Evolutionary conservation across 1,139 yeast genomes (phyloP).

Genomic region (Meyerozyma athensensis): DNA sequence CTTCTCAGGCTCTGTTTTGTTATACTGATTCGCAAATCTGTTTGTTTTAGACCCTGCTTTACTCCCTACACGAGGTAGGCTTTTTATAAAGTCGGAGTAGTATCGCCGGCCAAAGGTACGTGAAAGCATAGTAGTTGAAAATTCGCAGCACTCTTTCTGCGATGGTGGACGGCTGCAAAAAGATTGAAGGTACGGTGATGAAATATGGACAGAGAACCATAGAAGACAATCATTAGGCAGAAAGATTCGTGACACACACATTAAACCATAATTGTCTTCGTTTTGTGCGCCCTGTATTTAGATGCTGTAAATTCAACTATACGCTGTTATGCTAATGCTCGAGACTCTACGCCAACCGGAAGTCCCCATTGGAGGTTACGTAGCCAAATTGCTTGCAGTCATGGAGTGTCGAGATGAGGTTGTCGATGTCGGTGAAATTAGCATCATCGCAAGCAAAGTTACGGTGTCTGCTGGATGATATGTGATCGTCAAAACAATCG

Average conservation of each 20-base stretch:
- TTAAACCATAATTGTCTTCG: too few species aligned
- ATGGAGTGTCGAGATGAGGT: conserved; percentile 48
- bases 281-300: too few species aligned
- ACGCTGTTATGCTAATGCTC: too few species aligned
- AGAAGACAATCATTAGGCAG: too few species aligned
- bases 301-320: neutral
- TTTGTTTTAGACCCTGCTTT: conserved; percentile 13
- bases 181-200: too few species aligned
- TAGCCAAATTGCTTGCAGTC: conserved; percentile 40
- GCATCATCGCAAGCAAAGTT: conserved; percentile 70
- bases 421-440: conserved; percentile 77
- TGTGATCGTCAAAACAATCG: conserved; percentile 76
- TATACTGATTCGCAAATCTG: conserved; percentile 26
- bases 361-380: conserved; percentile 44
- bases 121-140: neutral
- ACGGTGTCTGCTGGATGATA: conserved; percentile 65
- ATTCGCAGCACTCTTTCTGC: neutral
- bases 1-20: conserved; percentile 5
- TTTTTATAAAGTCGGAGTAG: conserved; percentile 21
- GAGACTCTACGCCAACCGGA: conserved; percentile 20
- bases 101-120: conserved; percentile 6
- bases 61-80: conserved; percentile 24
- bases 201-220: too few species aligned
- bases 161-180: conserved; percentile 2
- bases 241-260: too few species aligned